These are phyloP conservation scores for Aspergillus cejpii DNA, from an alignment of 2,329 filamentous ascomycete genomes.

Conservation along the genomic window DNA sequence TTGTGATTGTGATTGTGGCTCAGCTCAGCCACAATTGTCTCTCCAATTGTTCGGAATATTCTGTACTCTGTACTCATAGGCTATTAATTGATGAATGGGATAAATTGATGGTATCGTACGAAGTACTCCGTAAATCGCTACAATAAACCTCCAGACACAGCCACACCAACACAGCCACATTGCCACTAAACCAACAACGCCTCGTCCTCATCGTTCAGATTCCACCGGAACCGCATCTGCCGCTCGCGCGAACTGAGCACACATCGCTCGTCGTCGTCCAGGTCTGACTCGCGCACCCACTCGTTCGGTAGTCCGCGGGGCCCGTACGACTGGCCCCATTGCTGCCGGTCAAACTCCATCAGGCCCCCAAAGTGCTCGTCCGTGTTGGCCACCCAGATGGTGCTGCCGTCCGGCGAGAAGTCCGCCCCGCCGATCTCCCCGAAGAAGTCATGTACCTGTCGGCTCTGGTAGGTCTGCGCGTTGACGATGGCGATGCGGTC, in stretches of 20 bases:
- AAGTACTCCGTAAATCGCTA: too few species aligned
- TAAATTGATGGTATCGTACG: too few species aligned
- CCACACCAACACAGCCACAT: too few species aligned
- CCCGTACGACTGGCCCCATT: slow-evolving; percentile 35
- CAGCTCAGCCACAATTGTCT: too few species aligned
- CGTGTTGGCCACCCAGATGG: slow-evolving; percentile 42
- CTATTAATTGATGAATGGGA: too few species aligned
- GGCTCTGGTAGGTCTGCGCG: slow-evolving; percentile 37
- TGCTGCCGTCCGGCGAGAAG: slow-evolving; percentile 37
- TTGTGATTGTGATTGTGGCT: too few species aligned
- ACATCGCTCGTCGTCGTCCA: slow-evolving; percentile 35
- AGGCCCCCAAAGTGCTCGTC: slow-evolving; percentile 41
- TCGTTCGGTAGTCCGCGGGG: slow-evolving; percentile 33
- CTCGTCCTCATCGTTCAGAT: slow-evolving; percentile 31
- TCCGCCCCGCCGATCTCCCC: slow-evolving; percentile 42
- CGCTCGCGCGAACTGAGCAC: slow-evolving; percentile 31
- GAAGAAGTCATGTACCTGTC: slow-evolving; percentile 43
- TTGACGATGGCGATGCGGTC: slow-evolving; percentile 43
- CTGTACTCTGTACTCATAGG: too few species aligned
- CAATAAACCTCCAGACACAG: too few species aligned
- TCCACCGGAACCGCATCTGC: slow-evolving; percentile 30
- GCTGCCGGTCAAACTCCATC: slow-evolving; percentile 39
- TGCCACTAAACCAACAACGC: slow-evolving; percentile 25
- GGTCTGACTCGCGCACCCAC: slow-evolving; percentile 31
- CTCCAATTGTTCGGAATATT: too few species aligned